Conservation (phyloP, 345 rosid genomes). For the Brassica napus region DNA sequence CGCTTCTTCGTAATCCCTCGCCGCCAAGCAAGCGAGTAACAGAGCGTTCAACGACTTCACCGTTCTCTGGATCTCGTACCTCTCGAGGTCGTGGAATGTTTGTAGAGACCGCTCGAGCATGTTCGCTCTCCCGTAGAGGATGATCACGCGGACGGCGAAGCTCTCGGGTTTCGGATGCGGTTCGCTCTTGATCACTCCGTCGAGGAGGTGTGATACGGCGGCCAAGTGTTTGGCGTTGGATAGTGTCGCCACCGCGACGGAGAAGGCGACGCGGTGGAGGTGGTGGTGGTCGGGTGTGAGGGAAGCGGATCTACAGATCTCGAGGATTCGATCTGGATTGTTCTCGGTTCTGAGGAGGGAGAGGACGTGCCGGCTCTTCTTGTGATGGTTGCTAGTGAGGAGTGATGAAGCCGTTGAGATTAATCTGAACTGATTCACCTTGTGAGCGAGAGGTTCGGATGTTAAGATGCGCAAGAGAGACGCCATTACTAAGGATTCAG, state of each 20-base stretch:
- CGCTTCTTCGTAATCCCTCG: slow-evolving; percentile 54
- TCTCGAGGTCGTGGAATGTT: slow-evolving; percentile 54
- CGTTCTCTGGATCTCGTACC: slow-evolving; percentile 46
- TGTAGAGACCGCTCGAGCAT: slow-evolving; percentile 68
- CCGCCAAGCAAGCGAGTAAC: slow-evolving; percentile 57
- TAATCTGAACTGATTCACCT: slow-evolving; percentile 17
- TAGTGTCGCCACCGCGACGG: slow-evolving; percentile 68
- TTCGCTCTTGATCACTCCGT: slow-evolving; percentile 56
- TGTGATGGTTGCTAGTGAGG: slow-evolving; percentile 48
- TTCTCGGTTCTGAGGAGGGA: slow-evolving; percentile 67
- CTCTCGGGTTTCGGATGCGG: slow-evolving; percentile 61
- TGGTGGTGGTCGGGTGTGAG: slow-evolving; percentile 50
- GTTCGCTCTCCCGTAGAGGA: slow-evolving; percentile 76
- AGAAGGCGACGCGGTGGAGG: slow-evolving; percentile 65
- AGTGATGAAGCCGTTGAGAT: slow-evolving; percentile 31
- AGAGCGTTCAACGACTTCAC: slow-evolving; percentile 69
- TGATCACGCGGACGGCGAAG: slow-evolving; percentile 58
- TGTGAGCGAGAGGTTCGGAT: slow-evolving; percentile 18
- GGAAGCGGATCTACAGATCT: slow-evolving; percentile 71
- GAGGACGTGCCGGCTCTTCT: slow-evolving; percentile 67
- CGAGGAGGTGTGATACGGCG: slow-evolving; percentile 53
- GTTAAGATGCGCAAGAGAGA: slow-evolving; percentile 43
- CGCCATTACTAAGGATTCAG: slow-evolving; percentile 47
- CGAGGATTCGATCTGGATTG: slow-evolving; percentile 70
- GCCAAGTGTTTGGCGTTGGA: slow-evolving; percentile 51